These are phyloP conservation scores for Bimuria novae-zelandiae DNA, from an alignment of 2,329 filamentous ascomycete genomes.

Conservation along the genomic window DNA sequence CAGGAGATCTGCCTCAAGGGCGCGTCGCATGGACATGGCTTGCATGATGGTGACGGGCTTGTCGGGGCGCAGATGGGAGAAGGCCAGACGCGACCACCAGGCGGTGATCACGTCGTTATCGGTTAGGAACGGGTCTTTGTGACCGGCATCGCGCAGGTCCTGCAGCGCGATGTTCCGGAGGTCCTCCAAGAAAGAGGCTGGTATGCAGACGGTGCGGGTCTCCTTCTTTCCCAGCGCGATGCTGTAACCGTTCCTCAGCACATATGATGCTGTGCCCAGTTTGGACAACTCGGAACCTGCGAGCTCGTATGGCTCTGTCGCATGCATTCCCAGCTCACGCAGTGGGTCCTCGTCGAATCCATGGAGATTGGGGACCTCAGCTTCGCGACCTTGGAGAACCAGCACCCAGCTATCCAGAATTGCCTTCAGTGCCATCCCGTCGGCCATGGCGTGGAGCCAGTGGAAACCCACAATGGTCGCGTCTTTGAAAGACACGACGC, in stretches of 20 bases:
- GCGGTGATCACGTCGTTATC: slow-evolving; percentile 4
- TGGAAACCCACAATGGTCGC: slow-evolving; percentile 1
- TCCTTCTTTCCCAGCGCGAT: slow-evolving; percentile 2
- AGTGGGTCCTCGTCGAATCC: not conserved
- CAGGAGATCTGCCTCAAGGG: not conserved
- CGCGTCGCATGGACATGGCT: slow-evolving; percentile 6
- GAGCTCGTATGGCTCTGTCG: slow-evolving; percentile 2
- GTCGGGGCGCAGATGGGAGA: slow-evolving; percentile 1
- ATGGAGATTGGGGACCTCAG: not conserved
- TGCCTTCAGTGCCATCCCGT: not conserved
- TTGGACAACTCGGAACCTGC: slow-evolving; percentile 4
- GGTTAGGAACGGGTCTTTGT: not conserved
- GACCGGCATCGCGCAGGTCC: not conserved
- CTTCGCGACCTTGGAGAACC: not conserved
- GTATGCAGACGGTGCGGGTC: not conserved
- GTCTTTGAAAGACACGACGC: not conserved
- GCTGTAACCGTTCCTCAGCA: slow-evolving; percentile 3
- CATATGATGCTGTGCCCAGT: slow-evolving; percentile 4
- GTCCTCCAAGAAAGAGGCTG: not conserved
- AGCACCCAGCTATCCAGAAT: slow-evolving; percentile 1
- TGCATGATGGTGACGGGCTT: slow-evolving; percentile 6
- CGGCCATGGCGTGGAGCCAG: slow-evolving; percentile 1
- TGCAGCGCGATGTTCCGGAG: slow-evolving; percentile 2
- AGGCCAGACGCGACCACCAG: slow-evolving; percentile 2
- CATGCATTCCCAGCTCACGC: slow-evolving; percentile 4